Conservation (phyloP, 2,329 filamentous ascomycete genomes). For the Diaporthe australafricana region DNA sequence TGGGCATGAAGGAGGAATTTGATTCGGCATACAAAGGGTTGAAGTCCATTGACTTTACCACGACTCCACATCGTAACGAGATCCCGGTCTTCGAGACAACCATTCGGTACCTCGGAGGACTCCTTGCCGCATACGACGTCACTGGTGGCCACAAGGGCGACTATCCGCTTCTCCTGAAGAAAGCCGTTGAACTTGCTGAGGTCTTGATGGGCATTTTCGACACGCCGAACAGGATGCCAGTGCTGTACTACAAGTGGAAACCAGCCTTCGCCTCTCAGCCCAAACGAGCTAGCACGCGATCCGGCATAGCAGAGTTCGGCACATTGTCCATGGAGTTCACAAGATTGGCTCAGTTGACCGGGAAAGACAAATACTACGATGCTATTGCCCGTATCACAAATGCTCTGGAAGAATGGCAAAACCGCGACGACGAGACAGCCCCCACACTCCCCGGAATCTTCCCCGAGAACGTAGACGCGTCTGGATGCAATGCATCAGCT, state of each 20-base stretch:
- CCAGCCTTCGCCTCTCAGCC: slow-evolving; percentile 72
- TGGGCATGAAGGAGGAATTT: slow-evolving; percentile 83
- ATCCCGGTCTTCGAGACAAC: slow-evolving; percentile 95
- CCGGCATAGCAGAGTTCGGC: slow-evolving; percentile 78
- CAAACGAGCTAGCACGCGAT: slow-evolving; percentile 68
- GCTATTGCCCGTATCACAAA: slow-evolving; percentile 88
- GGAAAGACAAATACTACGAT: slow-evolving; percentile 80
- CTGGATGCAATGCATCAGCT: slow-evolving; percentile 77
- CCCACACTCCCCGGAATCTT: slow-evolving; percentile 78
- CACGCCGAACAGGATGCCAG: slow-evolving; percentile 93
- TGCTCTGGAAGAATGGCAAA: slow-evolving; percentile 80
- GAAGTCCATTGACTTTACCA: slow-evolving; percentile 84
- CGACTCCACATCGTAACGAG: slow-evolving; percentile 66
- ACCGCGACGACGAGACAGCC: slow-evolving; percentile 64
- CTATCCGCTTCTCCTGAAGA: slow-evolving; percentile 78
- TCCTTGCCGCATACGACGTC: slow-evolving; percentile 88
- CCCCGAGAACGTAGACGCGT: slow-evolving; percentile 81
- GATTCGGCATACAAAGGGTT: slow-evolving; percentile 79
- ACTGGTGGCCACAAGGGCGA: slow-evolving; percentile 68
- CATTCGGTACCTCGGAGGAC: slow-evolving; percentile 89
- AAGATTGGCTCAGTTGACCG: slow-evolving; percentile 78
- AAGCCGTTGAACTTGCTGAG: slow-evolving; percentile 83
- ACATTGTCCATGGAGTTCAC: slow-evolving; percentile 91
- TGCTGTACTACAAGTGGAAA: slow-evolving; percentile 83
- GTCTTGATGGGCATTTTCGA: slow-evolving; percentile 87